These are phyloP conservation scores for Cryptosporidium ryanae DNA, from an alignment of 169 alveolate species.

Conservation along the genomic window DNA sequence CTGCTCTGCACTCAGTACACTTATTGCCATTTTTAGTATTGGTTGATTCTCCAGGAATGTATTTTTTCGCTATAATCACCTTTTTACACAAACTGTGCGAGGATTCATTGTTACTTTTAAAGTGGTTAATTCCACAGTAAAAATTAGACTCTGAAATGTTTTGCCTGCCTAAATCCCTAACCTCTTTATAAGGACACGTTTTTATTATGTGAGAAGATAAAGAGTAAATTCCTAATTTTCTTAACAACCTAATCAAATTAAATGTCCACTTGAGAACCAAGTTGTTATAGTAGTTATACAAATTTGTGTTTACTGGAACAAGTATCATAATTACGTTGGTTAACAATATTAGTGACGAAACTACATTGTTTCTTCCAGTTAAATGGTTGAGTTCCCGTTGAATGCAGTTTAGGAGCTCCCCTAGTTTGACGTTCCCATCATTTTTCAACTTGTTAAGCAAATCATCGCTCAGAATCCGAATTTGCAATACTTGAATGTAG, in stretches of 20 bases:
- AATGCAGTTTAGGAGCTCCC: neutral
- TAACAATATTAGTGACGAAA: conserved; percentile 27
- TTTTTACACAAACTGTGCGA: neutral
- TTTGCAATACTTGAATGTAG: conserved; percentile 3
- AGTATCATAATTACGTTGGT: conserved; percentile 3
- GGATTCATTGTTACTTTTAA: conserved; percentile 5
- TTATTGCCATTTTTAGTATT: neutral
- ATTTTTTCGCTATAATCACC: neutral
- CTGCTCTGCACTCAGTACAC: conserved; percentile 14
- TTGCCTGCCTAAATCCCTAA: conserved; percentile 41
- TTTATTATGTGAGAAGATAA: conserved; percentile 51
- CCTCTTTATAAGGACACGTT: conserved; percentile 24
- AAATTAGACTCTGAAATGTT: conserved; percentile 50
- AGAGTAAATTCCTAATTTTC: conserved; percentile 26
- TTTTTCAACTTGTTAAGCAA: neutral
- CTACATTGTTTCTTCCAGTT: conserved; percentile 23
- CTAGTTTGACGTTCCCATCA: no score
- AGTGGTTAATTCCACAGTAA: conserved; percentile 33
- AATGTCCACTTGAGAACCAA: conserved; percentile 19
- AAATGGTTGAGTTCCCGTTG: neutral
- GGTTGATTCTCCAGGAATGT: neutral
- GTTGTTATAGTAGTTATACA: neutral
- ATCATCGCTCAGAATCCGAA: conserved; percentile 2
- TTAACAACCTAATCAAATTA: conserved; percentile 1
- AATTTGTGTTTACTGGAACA: conserved; percentile 18